phyloP scores from a whole-genome alignment of 805 yeast genomes.

The Candida verbasci region DNA sequence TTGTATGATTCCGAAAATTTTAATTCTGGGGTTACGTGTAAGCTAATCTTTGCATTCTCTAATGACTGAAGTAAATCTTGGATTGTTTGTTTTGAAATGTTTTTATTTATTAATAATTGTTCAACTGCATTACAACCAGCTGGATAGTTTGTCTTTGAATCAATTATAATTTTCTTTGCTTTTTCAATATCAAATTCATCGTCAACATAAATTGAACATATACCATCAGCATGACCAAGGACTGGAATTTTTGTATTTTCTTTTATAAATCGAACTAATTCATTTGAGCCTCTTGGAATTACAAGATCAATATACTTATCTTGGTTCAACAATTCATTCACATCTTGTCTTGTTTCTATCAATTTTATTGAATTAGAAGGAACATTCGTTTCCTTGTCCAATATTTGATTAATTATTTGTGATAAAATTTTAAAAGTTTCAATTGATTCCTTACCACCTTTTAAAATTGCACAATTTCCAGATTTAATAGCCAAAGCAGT shows the following conservation, averaged over 20 bases:
- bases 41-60: constrained; percentile 62
- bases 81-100: constrained; percentile 24
- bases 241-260: constrained; percentile 91
- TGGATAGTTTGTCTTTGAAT: constrained; percentile 92
- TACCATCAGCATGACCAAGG: constrained; percentile 97
- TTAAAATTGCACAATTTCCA: constrained; percentile 93
- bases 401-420: constrained; percentile 56
- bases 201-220: constrained; percentile 85
- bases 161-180: constrained; percentile 73
- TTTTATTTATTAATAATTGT: constrained; percentile 63
- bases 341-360: constrained; percentile 86
- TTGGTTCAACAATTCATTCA: constrained; percentile 75
- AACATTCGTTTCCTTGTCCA: constrained; percentile 58
- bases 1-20: constrained; percentile 29
- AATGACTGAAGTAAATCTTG: constrained; percentile 36
- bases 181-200: constrained; percentile 69
- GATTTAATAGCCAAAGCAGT: constrained; percentile 94
- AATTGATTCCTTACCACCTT: constrained; percentile 93
- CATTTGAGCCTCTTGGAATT: constrained; percentile 97
- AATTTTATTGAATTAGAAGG: constrained; percentile 83
- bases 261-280: constrained; percentile 81
- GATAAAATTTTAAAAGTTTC: constrained; percentile 85
- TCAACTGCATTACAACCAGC: constrained; percentile 99
- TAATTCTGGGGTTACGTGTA: constrained; percentile 61
- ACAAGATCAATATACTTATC: constrained; percentile 91